Conservation (phyloP, 2,329 filamentous ascomycete genomes). For the Venturia effusa region DNA sequence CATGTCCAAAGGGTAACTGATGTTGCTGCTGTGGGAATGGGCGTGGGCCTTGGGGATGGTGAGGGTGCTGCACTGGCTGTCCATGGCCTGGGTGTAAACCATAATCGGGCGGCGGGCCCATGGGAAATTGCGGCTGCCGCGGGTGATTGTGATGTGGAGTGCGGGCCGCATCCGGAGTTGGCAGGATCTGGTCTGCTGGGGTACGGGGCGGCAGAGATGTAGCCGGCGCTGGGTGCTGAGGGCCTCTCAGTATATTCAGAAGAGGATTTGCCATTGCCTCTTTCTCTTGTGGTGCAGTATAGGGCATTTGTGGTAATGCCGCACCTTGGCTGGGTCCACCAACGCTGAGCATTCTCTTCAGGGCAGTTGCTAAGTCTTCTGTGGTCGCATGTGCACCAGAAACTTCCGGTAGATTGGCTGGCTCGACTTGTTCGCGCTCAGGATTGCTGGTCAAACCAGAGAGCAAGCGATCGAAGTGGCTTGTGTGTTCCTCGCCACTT, state of each 20-base stretch:
- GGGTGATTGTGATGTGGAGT: conserved; percentile 48
- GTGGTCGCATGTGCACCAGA: conserved; percentile 7
- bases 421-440: background rate
- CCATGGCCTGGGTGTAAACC: conserved; percentile 23
- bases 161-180: conserved; percentile 41
- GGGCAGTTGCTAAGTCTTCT: conserved; percentile 37
- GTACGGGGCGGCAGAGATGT: conserved; percentile 24
- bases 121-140: conserved; percentile 37
- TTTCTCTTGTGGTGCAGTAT: conserved; percentile 21
- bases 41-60: conserved; percentile 10
- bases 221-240: conserved; percentile 11
- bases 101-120: conserved; percentile 36
- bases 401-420: background rate
- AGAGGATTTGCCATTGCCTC: conserved; percentile 34
- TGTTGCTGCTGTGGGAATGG: conserved; percentile 15
- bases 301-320: conserved; percentile 20
- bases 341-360: conserved; percentile 40
- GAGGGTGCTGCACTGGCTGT: conserved; percentile 16
- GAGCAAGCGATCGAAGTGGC: conserved; percentile 7
- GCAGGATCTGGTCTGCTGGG: conserved; percentile 43
- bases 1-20: conserved; percentile 12
- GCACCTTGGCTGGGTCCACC: conserved; percentile 29
- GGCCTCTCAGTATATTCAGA: conserved; percentile 43
- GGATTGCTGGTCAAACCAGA: conserved; percentile 5
- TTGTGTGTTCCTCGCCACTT: background rate